These are phyloP conservation scores for Neospora caninum DNA, from an alignment of 169 alveolate genomes.

Conservation along the genomic window DNA sequence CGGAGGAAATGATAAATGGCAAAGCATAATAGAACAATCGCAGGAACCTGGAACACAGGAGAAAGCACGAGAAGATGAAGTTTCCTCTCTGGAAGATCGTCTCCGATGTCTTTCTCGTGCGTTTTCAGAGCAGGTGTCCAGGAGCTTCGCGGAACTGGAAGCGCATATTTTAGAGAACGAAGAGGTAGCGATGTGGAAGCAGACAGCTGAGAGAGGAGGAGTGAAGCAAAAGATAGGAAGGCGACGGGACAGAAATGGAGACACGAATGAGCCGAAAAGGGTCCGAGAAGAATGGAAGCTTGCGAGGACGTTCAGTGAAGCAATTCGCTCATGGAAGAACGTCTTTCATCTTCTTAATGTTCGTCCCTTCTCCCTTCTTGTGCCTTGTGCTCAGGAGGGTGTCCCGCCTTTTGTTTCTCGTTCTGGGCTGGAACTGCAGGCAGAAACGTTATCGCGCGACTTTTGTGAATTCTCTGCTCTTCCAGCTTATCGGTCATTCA, in stretches of 20 bases:
- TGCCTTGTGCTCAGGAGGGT: no score
- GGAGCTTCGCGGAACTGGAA: background rate
- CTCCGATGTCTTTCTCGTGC: background rate
- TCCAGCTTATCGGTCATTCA: background rate
- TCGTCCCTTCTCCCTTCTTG: no score
- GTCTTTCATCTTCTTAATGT: no score
- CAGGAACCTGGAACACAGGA: no score
- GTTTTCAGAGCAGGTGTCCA: background rate
- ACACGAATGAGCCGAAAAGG: background rate
- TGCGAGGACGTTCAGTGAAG: no score
- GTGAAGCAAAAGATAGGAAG: background rate
- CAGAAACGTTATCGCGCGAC: background rate
- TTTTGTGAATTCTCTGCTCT: background rate
- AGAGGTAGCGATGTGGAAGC: background rate
- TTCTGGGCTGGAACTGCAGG: background rate
- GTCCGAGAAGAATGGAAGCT: background rate
- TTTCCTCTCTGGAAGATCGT: background rate
- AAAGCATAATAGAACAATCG: no score
- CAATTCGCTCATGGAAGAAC: no score
- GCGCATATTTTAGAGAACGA: background rate
- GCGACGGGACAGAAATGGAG: background rate
- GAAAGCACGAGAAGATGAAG: background rate
- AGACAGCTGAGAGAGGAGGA: no score
- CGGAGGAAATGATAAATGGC: no score
- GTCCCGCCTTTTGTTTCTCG: no score